These are phyloP conservation scores for Marasmius fiardii DNA, from an alignment of 1,284 basidiomycete genomes.

Conservation along the genomic window DNA sequence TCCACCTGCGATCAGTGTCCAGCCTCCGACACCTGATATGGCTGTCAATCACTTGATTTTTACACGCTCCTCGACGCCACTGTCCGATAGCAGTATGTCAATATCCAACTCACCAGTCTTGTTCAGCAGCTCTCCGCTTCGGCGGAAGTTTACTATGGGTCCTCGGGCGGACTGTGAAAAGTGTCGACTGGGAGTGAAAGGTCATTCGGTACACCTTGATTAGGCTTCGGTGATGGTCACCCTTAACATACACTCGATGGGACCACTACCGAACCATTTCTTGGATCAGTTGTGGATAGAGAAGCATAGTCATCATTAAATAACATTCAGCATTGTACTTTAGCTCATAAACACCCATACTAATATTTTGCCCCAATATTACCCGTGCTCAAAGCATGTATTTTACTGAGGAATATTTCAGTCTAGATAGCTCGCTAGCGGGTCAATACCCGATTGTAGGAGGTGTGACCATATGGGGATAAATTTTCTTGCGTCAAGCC, in stretches of 20 bases:
- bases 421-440: too few species aligned
- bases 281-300: background rate
- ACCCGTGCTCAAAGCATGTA: too few species aligned
- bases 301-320: background rate
- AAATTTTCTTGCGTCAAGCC: background rate
- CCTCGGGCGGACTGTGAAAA: slow-evolving; percentile 70
- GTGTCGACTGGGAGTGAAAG: slow-evolving; percentile 63
- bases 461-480: background rate
- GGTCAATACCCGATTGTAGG: too few species aligned
- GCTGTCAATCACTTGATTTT: slow-evolving; percentile 2
- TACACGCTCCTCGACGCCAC: slow-evolving; percentile 21
- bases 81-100: slow-evolving; percentile 16
- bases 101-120: slow-evolving; percentile 22
- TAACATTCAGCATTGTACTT: background rate
- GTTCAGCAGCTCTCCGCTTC: slow-evolving; percentile 22
- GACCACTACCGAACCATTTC: too few species aligned
- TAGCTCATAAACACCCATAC: background rate
- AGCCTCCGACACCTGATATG: slow-evolving; percentile 34
- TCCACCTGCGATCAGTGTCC: slow-evolving; percentile 30
- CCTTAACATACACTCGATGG: background rate
- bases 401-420: too few species aligned
- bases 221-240: slow-evolving; percentile 22
- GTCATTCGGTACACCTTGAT: slow-evolving; percentile 69
- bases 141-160: slow-evolving; percentile 61
- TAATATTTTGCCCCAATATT: background rate